phyloP scores from a whole-genome alignment of 805 yeast genomes.

The Ogataea corticis region DNA sequence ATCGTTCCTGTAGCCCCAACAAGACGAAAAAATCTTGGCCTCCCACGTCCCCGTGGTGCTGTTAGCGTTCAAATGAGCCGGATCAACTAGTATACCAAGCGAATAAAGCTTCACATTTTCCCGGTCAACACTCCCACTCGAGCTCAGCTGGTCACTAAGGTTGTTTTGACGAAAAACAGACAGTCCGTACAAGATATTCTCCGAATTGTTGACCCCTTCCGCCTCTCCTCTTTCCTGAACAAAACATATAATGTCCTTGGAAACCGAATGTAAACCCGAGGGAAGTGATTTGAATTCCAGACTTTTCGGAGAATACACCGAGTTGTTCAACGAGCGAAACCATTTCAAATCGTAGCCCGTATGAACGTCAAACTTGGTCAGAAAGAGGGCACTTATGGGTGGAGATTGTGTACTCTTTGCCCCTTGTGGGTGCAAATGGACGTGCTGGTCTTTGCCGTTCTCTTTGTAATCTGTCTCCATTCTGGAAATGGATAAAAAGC shows the following conservation, averaged over 20 bases:
- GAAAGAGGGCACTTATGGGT: constrained; percentile 44
- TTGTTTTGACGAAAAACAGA: constrained; percentile 50
- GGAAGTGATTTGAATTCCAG: constrained; percentile 69
- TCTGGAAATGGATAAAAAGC: no score
- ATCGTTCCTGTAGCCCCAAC: constrained; percentile 44
- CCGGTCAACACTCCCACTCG: constrained; percentile 35
- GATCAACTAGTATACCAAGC: constrained; percentile 59
- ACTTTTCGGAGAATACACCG: constrained; percentile 36
- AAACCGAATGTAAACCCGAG: constrained; percentile 60
- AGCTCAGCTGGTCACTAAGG: constrained; percentile 13
- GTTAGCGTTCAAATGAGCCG: constrained; percentile 25
- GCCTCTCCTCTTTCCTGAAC: constrained; percentile 32
- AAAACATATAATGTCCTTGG: constrained; percentile 55
- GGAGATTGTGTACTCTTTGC: constrained; percentile 14
- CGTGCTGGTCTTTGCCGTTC: background rate
- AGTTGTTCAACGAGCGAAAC: constrained; percentile 35
- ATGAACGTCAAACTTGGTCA: constrained; percentile 53
- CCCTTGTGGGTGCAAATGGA: no score
- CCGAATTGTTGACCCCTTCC: constrained; percentile 13
- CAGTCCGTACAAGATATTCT: constrained; percentile 44
- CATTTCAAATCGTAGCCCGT: constrained; percentile 51
- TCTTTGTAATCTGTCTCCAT: background rate
- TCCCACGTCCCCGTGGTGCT: constrained; percentile 35
- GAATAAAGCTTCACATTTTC: constrained; percentile 59
- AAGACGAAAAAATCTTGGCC: constrained; percentile 41